A percentile compares a stretch with the other conserved stretches of the same genome.
phyloP scores from a whole-genome alignment of 805 yeast species.

The Ogataea minuta region DNA sequence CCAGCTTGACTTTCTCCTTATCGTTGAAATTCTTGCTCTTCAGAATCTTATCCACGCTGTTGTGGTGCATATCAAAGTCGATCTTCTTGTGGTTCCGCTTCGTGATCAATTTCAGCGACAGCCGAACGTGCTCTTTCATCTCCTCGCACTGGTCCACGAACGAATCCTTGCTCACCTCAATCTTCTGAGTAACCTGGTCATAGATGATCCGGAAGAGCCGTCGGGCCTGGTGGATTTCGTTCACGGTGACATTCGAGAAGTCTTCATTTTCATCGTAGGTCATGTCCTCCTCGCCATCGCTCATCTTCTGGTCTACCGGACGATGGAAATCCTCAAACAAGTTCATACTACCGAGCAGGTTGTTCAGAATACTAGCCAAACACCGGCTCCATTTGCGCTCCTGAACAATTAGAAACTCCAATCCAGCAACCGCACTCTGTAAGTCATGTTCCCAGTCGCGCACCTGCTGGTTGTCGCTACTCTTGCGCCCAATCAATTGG shows the following conservation, averaged over 20 bases:
- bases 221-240: slow-evolving; percentile 31
- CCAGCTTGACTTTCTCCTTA: slow-evolving; percentile 39
- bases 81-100: slow-evolving; percentile 44
- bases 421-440: slow-evolving; percentile 40
- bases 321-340: slow-evolving; percentile 36
- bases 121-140: slow-evolving; percentile 39
- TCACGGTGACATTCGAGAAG: slow-evolving; percentile 28
- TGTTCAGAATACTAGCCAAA: slow-evolving; percentile 34
- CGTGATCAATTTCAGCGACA: slow-evolving; percentile 39
- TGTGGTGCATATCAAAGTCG: slow-evolving; percentile 39
- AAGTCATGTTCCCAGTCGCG: slow-evolving; percentile 45
- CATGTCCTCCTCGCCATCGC: slow-evolving; percentile 15
- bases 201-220: slow-evolving; percentile 27
- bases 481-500: slow-evolving; percentile 34
- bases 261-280: slow-evolving; percentile 28
- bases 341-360: slow-evolving; percentile 33
- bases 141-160: slow-evolving; percentile 37
- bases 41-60: slow-evolving; percentile 39
- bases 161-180: slow-evolving; percentile 27
- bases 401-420: slow-evolving; percentile 38
- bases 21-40: slow-evolving; percentile 35
- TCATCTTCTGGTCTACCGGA: slow-evolving; percentile 28
- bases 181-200: slow-evolving; percentile 23
- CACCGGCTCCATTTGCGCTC: slow-evolving; percentile 29
- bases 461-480: slow-evolving; percentile 39